Evolutionary conservation across 768 basidiomycete species (phyloP).

Genomic region (Boletellus ananiceps): DNA sequence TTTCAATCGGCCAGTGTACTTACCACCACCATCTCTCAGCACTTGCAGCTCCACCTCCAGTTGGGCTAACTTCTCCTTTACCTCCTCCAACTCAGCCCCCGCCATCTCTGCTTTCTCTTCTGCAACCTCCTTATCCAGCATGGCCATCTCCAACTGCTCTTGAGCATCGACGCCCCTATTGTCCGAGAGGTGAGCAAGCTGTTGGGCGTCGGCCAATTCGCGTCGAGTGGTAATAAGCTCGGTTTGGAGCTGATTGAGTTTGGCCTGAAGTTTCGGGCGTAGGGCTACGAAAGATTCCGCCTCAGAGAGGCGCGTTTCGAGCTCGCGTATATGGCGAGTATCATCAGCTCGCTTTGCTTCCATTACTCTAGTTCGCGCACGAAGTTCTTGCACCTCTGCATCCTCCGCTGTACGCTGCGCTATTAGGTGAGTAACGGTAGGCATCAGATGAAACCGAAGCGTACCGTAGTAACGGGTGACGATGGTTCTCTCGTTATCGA

Average conservation of each 20-base stretch:
- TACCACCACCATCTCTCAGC: constrained; percentile 54
- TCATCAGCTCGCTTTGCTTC: constrained; percentile 89
- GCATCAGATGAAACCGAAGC: constrained; percentile 1
- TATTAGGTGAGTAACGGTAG: constrained; percentile 7
- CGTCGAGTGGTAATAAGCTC: constrained; percentile 75
- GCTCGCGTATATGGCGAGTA: constrained; percentile 73
- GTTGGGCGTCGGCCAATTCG: constrained; percentile 70
- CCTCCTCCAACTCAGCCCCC: constrained; percentile 71
- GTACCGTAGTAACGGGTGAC: constrained; percentile 22
- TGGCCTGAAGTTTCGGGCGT: constrained; percentile 88
- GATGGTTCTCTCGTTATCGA: constrained; percentile 27
- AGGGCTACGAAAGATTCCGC: constrained; percentile 79
- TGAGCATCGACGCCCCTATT: constrained; percentile 68
- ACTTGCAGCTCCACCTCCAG: constrained; percentile 82
- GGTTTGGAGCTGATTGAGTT: constrained; percentile 74
- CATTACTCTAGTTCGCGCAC: constrained; percentile 76
- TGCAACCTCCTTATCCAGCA: constrained; percentile 94
- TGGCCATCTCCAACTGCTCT: constrained; percentile 92
- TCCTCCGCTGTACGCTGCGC: constrained; percentile 41
- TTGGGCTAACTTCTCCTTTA: constrained; percentile 73
- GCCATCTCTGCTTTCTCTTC: constrained; percentile 86
- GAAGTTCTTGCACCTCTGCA: constrained; percentile 70
- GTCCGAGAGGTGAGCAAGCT: constrained; percentile 69
- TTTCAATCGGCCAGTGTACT: constrained; percentile 1
- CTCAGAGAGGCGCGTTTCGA: constrained; percentile 81